Evolutionary conservation across 345 rosid species (phyloP), one percentile per base, ranked within the genome.

Genomic region (Rhodamnia rubescens): DNA sequence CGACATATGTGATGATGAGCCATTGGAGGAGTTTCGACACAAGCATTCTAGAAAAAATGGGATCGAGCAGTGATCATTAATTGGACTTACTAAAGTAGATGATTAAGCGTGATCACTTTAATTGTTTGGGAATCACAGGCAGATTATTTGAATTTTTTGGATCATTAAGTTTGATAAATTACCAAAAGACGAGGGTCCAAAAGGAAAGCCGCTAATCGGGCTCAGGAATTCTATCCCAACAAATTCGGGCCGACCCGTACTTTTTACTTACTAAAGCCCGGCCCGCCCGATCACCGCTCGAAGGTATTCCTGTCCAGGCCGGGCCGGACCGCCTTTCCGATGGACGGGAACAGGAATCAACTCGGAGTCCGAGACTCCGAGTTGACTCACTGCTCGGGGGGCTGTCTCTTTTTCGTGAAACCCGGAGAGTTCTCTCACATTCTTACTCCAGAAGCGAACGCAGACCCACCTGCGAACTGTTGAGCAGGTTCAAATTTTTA

Each of bases 11-110:
- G 75, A 32, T 5, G 22, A 64, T 6, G 3, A 64, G 12, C 29
- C 1, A 16, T 0, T 1, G 11, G 22, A 0, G 11, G 11, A 29
- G 22, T 16, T 4, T 9, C 0, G 9, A 64, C 6, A 16, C 11
- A 3, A n/a, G n/a, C n/a, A n/a, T n/a, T n/a, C n/a, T n/a, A n/a
- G n/a, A n/a, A n/a, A n/a, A n/a, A n/a, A n/a, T n/a, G n/a, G 22
- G 47, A 21, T 64, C 0, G 22, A 64, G 75, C 44, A 22, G 21
- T 32, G 75, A 64, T 64, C 78, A 32, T 20, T 64, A 15, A 29
- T 64, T 32, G 8, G 24, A 64, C 78, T 64, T 64, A 29, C 15
- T 27, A 64, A 4, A 0, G 11, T 0, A 64, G 44, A 32, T 64
- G 9, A 64, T 64, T 32, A 64, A 40, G 78, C 47, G 4, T 2